A percentile compares a stretch with the other conserved stretches of the same genome.
These are phyloP conservation scores for Ambrosia trifida DNA, from an alignment of 129 eudicot species.

Conservation along the genomic window DNA sequence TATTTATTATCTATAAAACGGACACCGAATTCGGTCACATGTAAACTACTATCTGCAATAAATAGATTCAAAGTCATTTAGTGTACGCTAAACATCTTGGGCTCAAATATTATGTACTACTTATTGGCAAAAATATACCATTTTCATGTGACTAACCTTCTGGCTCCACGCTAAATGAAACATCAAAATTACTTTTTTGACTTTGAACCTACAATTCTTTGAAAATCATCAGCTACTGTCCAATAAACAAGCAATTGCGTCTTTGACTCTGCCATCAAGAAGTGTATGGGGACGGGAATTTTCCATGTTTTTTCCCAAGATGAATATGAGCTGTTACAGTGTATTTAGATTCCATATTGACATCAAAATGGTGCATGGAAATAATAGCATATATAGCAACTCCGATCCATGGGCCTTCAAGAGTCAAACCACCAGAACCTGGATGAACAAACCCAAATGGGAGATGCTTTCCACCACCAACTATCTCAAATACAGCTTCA, in stretches of 20 bases:
- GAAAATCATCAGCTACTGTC: constrained; percentile 1
- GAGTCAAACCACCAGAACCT: background rate
- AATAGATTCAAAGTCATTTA: background rate
- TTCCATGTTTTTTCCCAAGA: background rate
- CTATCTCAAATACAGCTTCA: constrained; percentile 23
- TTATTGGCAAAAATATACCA: background rate
- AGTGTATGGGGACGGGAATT: background rate
- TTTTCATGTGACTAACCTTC: constrained; percentile 12
- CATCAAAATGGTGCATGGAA: background rate
- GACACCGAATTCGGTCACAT: constrained; percentile 8
- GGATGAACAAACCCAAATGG: background rate
- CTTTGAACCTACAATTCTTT: background rate
- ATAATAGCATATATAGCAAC: constrained; percentile 21
- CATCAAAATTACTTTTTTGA: background rate
- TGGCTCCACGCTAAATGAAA: background rate
- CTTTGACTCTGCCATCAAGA: constrained; percentile 11
- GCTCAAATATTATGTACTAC: background rate
- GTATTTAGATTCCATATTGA: constrained; percentile 2
- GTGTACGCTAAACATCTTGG: background rate
- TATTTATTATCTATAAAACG: constrained; percentile 4
- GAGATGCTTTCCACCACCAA: constrained; percentile 9
- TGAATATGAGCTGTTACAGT: constrained; percentile 13
- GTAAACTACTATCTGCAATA: constrained; percentile 2
- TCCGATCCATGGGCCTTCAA: constrained; percentile 25
- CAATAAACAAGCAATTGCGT: constrained; percentile 19